Percentiles rank a stretch among this genome's conserved stretches.
phyloP scores from a whole-genome alignment of 192 early-diverging fungal genomes.

The Podila clonocystis region DNA sequence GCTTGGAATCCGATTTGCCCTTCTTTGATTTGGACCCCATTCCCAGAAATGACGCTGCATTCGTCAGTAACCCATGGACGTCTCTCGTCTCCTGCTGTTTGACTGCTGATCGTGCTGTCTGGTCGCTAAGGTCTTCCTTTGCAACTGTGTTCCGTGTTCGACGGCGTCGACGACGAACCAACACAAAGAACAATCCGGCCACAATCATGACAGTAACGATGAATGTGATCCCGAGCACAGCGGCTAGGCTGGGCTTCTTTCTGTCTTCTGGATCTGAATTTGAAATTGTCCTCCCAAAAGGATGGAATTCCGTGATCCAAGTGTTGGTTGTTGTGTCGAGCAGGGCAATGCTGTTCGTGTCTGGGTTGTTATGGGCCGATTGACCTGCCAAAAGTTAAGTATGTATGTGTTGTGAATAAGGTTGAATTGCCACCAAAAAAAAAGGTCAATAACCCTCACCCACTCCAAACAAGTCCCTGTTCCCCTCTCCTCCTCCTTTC shows the following conservation, averaged over 20 bases:
- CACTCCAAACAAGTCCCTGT: too few species aligned
- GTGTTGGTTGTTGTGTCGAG: conserved; percentile 34
- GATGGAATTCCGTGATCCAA: conserved; percentile 23
- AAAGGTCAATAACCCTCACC: too few species aligned
- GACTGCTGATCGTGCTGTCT: conserved; percentile 28
- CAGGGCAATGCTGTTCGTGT: conserved; percentile 14
- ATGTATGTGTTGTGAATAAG: background rate
- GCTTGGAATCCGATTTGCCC: conserved; percentile 2
- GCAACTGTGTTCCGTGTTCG: conserved; percentile 40
- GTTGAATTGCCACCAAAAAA: background rate
- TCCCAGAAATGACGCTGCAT: conserved; percentile 1
- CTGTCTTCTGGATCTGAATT: background rate
- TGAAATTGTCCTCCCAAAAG: background rate
- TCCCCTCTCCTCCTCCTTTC: background rate
- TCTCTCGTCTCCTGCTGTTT: conserved; percentile 4
- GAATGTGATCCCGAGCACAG: conserved; percentile 40
- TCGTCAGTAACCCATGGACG: conserved; percentile 3
- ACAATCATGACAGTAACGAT: conserved; percentile 26
- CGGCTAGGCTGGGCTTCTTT: conserved; percentile 10
- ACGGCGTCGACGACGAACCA: conserved; percentile 25
- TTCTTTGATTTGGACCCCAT: background rate
- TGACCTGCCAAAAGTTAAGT: conserved; percentile 3
- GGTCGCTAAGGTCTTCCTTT: conserved; percentile 28
- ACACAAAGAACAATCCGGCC: conserved; percentile 23
- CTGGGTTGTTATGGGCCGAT: background rate